A percentile compares a stretch with the other conserved stretches of the same genome.
phyloP scores from a whole-genome alignment of 2,329 filamentous ascomycete genomes.

The Colletotrichum graminicola region DNA sequence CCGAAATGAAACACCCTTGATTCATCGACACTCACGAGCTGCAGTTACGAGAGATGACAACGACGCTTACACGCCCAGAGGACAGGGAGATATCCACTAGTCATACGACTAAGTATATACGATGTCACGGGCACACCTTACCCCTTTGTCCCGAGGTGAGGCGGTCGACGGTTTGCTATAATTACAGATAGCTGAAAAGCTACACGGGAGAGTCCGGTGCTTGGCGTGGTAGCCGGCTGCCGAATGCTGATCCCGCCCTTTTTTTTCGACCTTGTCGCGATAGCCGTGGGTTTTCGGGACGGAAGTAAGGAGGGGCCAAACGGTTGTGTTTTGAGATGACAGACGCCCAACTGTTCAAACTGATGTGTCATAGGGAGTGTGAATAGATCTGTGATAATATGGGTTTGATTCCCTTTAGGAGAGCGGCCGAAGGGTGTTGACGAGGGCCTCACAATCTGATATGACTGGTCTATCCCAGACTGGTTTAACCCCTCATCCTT shows the following conservation, averaged over 20 bases:
- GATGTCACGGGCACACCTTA: conserved; percentile 23
- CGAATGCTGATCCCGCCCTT: conserved; percentile 1
- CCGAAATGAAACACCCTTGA: conserved; percentile 29
- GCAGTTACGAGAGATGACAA: conserved; percentile 15
- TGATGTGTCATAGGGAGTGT: neutral
- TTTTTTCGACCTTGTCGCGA: neutral
- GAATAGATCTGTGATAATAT: too few species aligned
- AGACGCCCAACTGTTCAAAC: neutral
- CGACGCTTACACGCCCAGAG: neutral
- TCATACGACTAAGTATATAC: conserved; percentile 37
- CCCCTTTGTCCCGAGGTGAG: conserved; percentile 12
- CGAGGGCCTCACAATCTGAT: neutral
- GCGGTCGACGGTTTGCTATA: conserved; percentile 31
- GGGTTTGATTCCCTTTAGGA: neutral
- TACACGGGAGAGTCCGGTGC: conserved; percentile 8
- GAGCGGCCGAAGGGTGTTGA: neutral
- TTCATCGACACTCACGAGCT: conserved; percentile 12
- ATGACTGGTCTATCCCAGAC: neutral
- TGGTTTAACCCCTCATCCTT: neutral
- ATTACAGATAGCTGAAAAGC: conserved; percentile 1
- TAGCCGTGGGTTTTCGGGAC: neutral
- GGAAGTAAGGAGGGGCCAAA: neutral
- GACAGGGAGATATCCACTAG: conserved; percentile 17
- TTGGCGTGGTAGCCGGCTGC: conserved; percentile 8
- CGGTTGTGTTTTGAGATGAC: neutral